Evolutionary conservation across 2,329 filamentous ascomycete species (phyloP), one percentile per base, ranked within the genome.

Genomic region (Monosporascus cannonballus): DNA sequence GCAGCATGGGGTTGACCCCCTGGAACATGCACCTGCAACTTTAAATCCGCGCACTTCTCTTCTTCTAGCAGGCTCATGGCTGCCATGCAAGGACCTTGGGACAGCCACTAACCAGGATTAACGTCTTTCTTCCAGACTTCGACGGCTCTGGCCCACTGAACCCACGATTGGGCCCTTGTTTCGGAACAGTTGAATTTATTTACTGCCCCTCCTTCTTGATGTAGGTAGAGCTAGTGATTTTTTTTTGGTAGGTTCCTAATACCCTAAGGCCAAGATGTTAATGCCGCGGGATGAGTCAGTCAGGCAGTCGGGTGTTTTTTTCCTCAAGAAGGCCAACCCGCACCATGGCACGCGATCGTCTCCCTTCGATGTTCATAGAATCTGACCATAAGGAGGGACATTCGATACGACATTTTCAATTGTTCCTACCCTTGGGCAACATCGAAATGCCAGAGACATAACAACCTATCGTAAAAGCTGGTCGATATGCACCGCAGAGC

Each of bases 381-480:
- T 14, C 30, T 8, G 30, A 34, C 30, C 11, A 34, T 34, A 5
- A 14, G 30, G 30, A 14, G 30, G 9, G 2, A 34, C 14, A 34
- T 14, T 14, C 30, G 30, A 34, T 34, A 5, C 14, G 30, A 11
- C 2, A 34, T 14, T 34, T 34, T 34, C 30, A 34, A 34, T 34
- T 34, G 4, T 14, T 14, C 9, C 30, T 14, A 34, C 30, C 30
- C 3, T 34, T 34, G 30, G 30, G 4, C 17, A 49, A 11, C 7
- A 20, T 30, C 46, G 44, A 59, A 55, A 44, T 75, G 67, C 87
- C 88, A 92, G 1, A 89, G 61, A 67, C 86, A 90, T 34, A 91
- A 63, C 46, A 86, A 67, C 63, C 78, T 82, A 67, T 91, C 87
- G 59, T 91, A 91, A 60, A 91, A 92, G 66, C 87, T 91, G 1